These are phyloP conservation scores for Catunica adiposa DNA, from an alignment of 2,329 filamentous ascomycete species.

Conservation along the genomic window DNA sequence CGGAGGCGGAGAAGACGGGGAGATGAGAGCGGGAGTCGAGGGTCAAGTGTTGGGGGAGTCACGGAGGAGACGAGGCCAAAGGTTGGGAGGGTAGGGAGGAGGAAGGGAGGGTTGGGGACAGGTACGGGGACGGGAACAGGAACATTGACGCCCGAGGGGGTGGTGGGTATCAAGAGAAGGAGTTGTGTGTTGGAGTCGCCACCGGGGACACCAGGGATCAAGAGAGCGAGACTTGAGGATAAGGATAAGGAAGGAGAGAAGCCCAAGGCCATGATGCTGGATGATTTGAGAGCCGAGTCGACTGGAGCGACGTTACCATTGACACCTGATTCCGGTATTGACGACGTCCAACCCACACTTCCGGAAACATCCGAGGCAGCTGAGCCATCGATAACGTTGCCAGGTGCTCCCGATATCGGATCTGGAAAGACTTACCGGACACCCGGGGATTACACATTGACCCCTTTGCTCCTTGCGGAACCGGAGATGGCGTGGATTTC, in stretches of 20 bases:
- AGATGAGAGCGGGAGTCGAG: slow-evolving; percentile 32
- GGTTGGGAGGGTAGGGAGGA: slow-evolving; percentile 19
- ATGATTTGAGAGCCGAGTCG: neutral
- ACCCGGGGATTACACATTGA: slow-evolving; percentile 71
- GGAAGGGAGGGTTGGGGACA: neutral
- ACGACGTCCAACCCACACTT: neutral
- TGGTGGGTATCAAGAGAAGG: slow-evolving; percentile 12
- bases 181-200: slow-evolving; percentile 1
- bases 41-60: slow-evolving; percentile 29
- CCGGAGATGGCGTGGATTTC: slow-evolving; percentile 70
- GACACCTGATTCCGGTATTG: neutral
- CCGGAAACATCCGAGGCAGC: neutral
- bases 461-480: slow-evolving; percentile 56
- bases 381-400: neutral
- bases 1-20: slow-evolving; percentile 28
- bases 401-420: neutral
- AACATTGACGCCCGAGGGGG: neutral
- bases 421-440: slow-evolving; percentile 26
- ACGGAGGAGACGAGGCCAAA: slow-evolving; percentile 39
- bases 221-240: slow-evolving; percentile 12
- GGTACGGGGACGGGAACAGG: neutral
- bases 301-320: neutral
- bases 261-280: neutral
- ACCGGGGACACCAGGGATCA: slow-evolving; percentile 9
- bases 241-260: neutral